Evolutionary conservation across 345 rosid species (phyloP), one percentile per base, ranked within the genome.

Genomic region (Dipteronia sinensis): DNA sequence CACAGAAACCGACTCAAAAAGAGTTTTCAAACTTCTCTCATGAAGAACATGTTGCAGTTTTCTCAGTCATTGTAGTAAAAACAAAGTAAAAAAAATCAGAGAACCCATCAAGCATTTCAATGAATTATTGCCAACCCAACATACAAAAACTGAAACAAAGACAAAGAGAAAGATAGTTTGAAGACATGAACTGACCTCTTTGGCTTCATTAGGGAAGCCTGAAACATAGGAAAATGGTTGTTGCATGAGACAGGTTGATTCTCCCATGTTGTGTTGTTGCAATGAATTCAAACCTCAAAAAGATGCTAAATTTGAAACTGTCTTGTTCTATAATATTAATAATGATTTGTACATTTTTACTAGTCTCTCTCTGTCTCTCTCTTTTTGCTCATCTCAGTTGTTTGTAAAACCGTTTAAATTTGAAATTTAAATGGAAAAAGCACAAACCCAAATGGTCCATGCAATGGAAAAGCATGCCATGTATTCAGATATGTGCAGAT

Each of bases 241-340:
- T 76, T 93, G 94, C 97, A 86, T 78, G 83, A 95, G 92, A 85
- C 95, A 91, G 77, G 92, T 79, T 66, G 96, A 83, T 67, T 95
- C 99, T 61, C 91, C 99, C 99, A 95, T 93, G 70, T 29, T 40
- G 65, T 58, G 66, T 23, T 25, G 65, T 58, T 17, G 71, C 34
- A 34, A 20, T 68, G 70, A 44, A 34, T 56, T 65, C 66, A 80
- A 83, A 65, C 74, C 81, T 47, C 76, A 72, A 59, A 42, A 77
- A 12, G 59, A 69, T 71, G 72, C 77, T 64, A 73, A 73, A 42
- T 63, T 47, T 53, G 27, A 68, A 59, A 44, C 68, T 75, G 72
- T 80, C 46, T 77, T 55, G 53, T 23, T 76, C 27, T 71, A 0
- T 44, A 2, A 20, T 23, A 12, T 53, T 23, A 12, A 61, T 10